Evolutionary conservation across 1,139 yeast species (phyloP), one percentile per base, ranked within the genome.

Genomic region (Yamadazyma atmosphaerica): DNA sequence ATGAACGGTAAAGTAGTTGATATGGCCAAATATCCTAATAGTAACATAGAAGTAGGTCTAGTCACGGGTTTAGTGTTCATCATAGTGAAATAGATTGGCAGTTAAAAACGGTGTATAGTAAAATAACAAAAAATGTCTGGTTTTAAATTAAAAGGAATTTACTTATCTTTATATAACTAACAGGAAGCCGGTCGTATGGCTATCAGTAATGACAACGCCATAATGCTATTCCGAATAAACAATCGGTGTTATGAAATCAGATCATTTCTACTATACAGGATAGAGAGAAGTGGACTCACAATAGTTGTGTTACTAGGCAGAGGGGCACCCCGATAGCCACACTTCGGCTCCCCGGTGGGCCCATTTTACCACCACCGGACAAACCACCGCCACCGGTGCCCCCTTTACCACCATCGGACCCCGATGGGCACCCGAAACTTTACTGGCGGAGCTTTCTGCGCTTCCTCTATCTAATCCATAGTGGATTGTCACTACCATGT

Each of bases 1-100:
- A 64, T 46, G 41, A 72, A 72, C 4, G 77, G 77, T 33, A 65
- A 46, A 10, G 74, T 68, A 28, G 72, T 56, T 5, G 74, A 67
- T 7, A 68, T 39, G 3, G 72, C 65, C 49, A 72, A 63, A 51
- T 72, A 72, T 25, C 69, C 64, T 38, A 71, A 56, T 36, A 69
- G 50, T 37, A 69, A 51, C 18, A 41, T 31, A 9, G 48, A 36
- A 28, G 62, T 55, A 18, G 71, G 43, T 14, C 33, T 28, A 27
- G 26, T 33, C 18, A 33, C 35, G 4, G 41, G 37, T 39, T 36
- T 41, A n/a, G 13, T 7, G 19, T 18, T n/a, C 6, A 30, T 30
- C 33, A 29, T 29, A 26, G 29, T 26, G 8, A 8, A 14, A 5
- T 21, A 21, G 8, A 26, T 12, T 26, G 4, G 17, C 10, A 10